phyloP scores from a whole-genome alignment of 2,329 filamentous ascomycete genomes.

The Thyridium curvatum region DNA sequence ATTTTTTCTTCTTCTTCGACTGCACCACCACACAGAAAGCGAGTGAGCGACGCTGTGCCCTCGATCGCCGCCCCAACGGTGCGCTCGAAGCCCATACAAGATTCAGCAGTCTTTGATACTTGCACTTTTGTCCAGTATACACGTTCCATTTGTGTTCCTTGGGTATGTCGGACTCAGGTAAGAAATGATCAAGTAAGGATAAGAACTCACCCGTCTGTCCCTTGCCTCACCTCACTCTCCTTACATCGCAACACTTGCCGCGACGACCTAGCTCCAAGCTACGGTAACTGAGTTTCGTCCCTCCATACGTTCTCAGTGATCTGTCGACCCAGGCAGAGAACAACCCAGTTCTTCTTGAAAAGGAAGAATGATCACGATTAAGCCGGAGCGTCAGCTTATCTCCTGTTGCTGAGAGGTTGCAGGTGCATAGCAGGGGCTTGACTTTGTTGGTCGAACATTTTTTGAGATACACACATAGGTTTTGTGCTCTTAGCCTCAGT shows the following conservation, averaged over 20 bases:
- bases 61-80: too few species aligned
- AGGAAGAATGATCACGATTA: constrained; percentile 73
- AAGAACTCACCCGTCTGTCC: too few species aligned
- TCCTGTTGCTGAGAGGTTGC: constrained; percentile 68
- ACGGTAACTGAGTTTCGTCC: constrained; percentile 57
- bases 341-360: constrained; percentile 27
- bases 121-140: too few species aligned
- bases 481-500: too few species aligned
- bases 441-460: constrained; percentile 86
- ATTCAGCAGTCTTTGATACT: too few species aligned
- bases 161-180: too few species aligned
- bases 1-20: too few species aligned
- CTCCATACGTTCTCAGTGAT: constrained; percentile 74
- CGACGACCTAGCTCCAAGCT: constrained; percentile 46
- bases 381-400: constrained; percentile 96
- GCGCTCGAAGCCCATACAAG: too few species aligned
- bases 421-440: constrained; percentile 90
- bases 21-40: too few species aligned
- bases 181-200: too few species aligned
- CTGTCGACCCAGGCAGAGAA: constrained; percentile 73
- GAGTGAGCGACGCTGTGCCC: too few species aligned
- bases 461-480: not conserved
- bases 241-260: constrained; percentile 29
- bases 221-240: not conserved
- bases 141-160: too few species aligned